A percentile compares a stretch with the other conserved stretches of the same genome.
Conservation (phyloP, 1,284 basidiomycete species). For the Ustilago curta region DNA sequence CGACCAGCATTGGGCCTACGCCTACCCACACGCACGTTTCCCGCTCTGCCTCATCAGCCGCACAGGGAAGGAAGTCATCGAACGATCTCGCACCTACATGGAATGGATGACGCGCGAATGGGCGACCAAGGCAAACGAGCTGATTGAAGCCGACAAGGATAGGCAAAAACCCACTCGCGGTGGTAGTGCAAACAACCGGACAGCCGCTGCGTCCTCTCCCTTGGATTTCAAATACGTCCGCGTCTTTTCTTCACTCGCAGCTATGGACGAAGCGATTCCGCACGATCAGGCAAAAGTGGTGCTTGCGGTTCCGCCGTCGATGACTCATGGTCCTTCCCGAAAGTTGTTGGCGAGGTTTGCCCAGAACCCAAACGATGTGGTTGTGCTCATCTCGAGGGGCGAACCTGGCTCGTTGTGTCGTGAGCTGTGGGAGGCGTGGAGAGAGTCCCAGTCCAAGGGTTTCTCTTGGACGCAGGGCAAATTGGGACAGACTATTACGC, state of each 20-base stretch:
- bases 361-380: conserved; percentile 74
- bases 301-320: conserved; percentile 87
- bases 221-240: conserved; percentile 76
- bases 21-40: conserved; percentile 73
- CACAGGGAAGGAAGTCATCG: conserved; percentile 92
- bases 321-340: conserved; percentile 92
- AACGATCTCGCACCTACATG: conserved; percentile 95
- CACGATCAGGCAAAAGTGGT: conserved; percentile 83
- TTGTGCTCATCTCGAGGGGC: conserved; percentile 70
- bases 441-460: conserved; percentile 80
- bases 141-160: conserved; percentile 45
- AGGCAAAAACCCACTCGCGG: conserved; percentile 1
- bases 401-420: conserved; percentile 84
- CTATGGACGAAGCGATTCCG: conserved; percentile 83
- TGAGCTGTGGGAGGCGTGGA: conserved; percentile 87
- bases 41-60: conserved; percentile 87
- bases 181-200: conserved; percentile 5
- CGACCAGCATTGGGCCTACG: conserved; percentile 97
- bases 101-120: conserved; percentile 97
- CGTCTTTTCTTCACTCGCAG: conserved; percentile 85
- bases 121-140: conserved; percentile 68
- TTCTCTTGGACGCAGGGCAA: conserved; percentile 85
- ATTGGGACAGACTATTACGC: conserved; percentile 79
- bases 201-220: conserved; percentile 41
- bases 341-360: conserved; percentile 86